Percentiles rank a stretch among this genome's conserved stretches.
These are phyloP conservation scores for Parascedosporium putredinis DNA, from an alignment of 2,329 filamentous ascomycete species.

Conservation along the genomic window DNA sequence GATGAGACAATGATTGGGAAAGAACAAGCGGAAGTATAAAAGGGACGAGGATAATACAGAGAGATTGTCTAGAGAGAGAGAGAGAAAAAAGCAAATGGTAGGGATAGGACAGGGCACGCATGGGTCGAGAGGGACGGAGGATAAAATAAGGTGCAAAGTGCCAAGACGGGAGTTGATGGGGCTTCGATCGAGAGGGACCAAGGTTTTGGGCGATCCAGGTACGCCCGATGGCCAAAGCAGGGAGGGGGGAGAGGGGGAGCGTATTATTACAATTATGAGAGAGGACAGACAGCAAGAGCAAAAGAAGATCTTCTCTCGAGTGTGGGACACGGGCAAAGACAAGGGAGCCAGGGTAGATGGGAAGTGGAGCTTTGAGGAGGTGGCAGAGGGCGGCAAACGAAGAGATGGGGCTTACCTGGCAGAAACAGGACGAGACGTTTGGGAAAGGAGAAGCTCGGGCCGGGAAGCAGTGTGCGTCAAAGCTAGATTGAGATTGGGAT, in stretches of 20 bases:
- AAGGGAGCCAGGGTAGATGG: not conserved
- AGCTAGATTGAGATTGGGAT: too few species aligned
- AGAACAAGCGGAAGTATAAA: not conserved
- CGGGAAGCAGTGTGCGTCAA: not conserved
- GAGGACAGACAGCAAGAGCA: not conserved
- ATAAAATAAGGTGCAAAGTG: constrained; percentile 4
- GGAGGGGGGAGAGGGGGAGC: not conserved
- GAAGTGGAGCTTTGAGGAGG: not conserved
- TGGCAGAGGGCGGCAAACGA: not conserved
- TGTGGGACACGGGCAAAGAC: not conserved
- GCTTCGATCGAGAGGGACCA: constrained; percentile 4
- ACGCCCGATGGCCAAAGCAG: too few species aligned
- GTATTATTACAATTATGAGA: too few species aligned
- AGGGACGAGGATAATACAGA: not conserved
- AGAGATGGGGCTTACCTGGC: not conserved
- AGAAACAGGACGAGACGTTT: not conserved
- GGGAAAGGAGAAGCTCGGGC: not conserved
- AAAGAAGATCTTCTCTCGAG: not conserved
- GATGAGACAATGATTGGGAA: too few species aligned
- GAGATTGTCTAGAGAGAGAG: not conserved
- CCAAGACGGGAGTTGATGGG: constrained; percentile 4
- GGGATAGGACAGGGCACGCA: not conserved
- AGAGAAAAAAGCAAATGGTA: not conserved
- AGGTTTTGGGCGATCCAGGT: constrained; percentile 1
- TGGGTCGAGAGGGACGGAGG: not conserved